Evolutionary conservation across 495 filamentous ascomycete species (phyloP), one percentile per base, ranked within the genome.

Genomic region (Choiromyces venosus): DNA sequence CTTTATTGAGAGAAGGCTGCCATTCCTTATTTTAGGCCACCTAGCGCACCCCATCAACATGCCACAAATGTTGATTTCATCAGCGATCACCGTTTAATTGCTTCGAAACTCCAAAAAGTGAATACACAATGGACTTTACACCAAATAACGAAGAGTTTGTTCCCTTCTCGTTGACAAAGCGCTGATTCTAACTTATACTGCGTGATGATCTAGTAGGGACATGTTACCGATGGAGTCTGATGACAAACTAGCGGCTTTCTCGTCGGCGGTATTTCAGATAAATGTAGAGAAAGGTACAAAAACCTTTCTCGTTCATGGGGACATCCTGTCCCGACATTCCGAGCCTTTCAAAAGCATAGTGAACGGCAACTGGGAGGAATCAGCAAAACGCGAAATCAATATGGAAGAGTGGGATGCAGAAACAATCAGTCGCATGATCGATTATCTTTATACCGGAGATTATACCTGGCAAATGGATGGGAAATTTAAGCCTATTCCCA

Each of bases 361-460:
- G 1, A 52, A 39, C 5, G 69, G 73, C 9, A 37, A 33, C 8
- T 67, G 68, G 69, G 64, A 74, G 29, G 64, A 71, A 40, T 38
- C 64, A 4, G 42, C 36, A 19, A 66, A 87, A 80, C 89, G 89
- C 71, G 85, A 87, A 67, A 89, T 97, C 78, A 83, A 89, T 46
- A 89, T 96, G 42, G 80, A 86, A 0, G 84, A 86, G 75, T 90
- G 92, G 75, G 88, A 94, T 74, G 84, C 93, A 33, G 90, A 93
- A 76, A 91, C 93, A 42, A 89, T 93, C 68, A 88, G 91, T 61
- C 92, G 89, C 83, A 92, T 95, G 78, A 88, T 97, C 77, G 91
- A 96, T 83, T 97, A 90, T 83, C 88, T 95, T 65, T 97, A 97
- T 83, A 96, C 92, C 4, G 87, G 87, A 81, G 91, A 97, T 82